Evolutionary conservation across 2,329 filamentous ascomycete species (phyloP).

Genomic region (Sphaerulina musiva): DNA sequence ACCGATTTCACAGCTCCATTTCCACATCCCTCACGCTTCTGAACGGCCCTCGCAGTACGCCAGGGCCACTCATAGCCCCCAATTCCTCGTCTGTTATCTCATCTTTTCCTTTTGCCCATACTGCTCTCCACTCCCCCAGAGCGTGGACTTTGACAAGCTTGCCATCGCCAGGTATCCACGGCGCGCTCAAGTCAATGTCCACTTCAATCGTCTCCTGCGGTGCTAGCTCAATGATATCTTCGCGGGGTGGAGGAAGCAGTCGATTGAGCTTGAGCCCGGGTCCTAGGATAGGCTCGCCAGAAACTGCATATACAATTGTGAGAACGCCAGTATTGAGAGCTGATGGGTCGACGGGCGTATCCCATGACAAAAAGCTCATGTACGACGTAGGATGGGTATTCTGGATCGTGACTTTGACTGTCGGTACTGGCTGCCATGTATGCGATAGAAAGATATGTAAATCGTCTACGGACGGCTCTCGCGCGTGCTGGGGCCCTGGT

Average conservation of each 20-base stretch:
- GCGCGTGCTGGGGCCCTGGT: background rate
- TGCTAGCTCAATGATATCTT: conserved; percentile 33
- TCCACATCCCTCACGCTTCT: conserved; percentile 11
- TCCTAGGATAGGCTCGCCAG: conserved; percentile 29
- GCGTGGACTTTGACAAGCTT: conserved; percentile 35
- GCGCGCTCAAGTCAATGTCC: conserved; percentile 35
- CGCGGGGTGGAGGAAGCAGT: conserved; percentile 34
- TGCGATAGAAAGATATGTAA: conserved; percentile 8
- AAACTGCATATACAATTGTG: conserved; percentile 28
- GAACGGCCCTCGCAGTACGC: conserved; percentile 10
- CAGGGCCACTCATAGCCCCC: conserved; percentile 14
- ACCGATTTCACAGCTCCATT: conserved; percentile 5
- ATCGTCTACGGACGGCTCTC: conserved; percentile 2
- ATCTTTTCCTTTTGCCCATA: conserved; percentile 28
- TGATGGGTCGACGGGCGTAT: conserved; percentile 37
- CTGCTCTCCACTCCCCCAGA: conserved; percentile 33
- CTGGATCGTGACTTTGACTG: conserved; percentile 33
- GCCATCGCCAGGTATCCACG: conserved; percentile 35
- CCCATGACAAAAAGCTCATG: conserved; percentile 38
- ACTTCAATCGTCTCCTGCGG: conserved; percentile 33
- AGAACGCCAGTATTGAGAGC: conserved; percentile 37
- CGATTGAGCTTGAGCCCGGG: conserved; percentile 34
- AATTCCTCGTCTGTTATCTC: conserved; percentile 21
- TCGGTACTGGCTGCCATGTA: conserved; percentile 1
- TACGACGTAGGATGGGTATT: conserved; percentile 33